Base-by-base conservation (phyloP, 2,329 filamentous ascomycete genomes). In the Metarhizium sp. region DNA sequence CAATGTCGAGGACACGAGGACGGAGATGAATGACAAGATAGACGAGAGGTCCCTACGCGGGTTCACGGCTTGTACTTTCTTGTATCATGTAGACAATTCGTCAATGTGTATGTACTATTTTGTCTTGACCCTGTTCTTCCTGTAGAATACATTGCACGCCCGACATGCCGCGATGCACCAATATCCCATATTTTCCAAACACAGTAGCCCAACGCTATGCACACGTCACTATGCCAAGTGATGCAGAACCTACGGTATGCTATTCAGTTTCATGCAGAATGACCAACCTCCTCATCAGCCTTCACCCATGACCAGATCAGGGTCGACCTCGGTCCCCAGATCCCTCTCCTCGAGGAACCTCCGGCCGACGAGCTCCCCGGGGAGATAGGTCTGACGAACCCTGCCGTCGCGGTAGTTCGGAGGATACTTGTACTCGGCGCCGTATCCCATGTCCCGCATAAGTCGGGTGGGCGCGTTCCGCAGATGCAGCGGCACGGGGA, bases 381-480 rank as follows among this genome's bases (percentile, higher is more conserved):
- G 94, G n/a, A 99, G 71, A 70, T 97, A 99, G 29, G 92, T 87
- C 73, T 99, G 94, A 59, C 77, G 80, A 0, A 97, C 92, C 62
- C 75, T 82, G 0, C 94, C 94, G 58, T 92, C 84, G 52, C 81
- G 73, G 65, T 92, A 99, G 62, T 95, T 89, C 0, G 94, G 94
- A 62, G 95, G 95, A 66, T 99, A 97, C 71, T 97, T 97, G 71
- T 99, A 99, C 67, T 91, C 88, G 51, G 84, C 86, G 0, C 92
- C 92, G 66, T 91, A 95, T 0, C 90, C 92, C 61, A 97, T 74
- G 62, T 96, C 92, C 64, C 92, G 88, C 92, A 99, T 95, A 60
- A 97, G 69, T 61, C 86, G 81, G 1, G 94, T 97, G 0, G 94
- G 92, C 8, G 94, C 94, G 69, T 97, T 97, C 57, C 94, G 78